A percentile compares a stretch with the other conserved stretches of the same genome.
Evolutionary conservation across 495 filamentous ascomycete species (phyloP).

Genomic region (Tuber microsphaerosporum): DNA sequence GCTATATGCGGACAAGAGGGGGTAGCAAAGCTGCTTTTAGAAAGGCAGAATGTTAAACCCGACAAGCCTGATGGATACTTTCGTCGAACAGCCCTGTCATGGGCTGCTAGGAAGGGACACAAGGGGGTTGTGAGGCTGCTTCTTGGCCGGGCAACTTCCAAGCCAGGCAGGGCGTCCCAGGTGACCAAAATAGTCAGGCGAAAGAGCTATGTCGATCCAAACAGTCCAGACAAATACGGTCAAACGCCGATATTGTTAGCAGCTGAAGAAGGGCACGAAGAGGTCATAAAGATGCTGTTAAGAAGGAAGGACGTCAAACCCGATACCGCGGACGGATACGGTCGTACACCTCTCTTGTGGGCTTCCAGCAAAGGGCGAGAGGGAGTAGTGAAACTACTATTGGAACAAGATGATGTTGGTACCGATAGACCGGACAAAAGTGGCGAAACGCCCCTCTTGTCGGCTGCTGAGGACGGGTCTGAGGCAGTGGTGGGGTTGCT

Average conservation of each 20-base stretch:
- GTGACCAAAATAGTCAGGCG: neutral
- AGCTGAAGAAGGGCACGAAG: neutral
- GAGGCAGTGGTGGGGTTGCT: no score
- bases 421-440: no score
- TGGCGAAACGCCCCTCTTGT: no score
- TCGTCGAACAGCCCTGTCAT: neutral
- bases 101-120: neutral
- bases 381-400: neutral
- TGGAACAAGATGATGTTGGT: neutral
- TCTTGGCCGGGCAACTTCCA: neutral
- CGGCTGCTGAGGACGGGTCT: no score
- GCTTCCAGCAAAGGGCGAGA: neutral
- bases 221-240: neutral
- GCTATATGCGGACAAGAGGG: neutral
- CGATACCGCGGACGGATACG: neutral
- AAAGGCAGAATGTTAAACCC: neutral
- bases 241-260: neutral
- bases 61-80: neutral
- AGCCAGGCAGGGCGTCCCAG: neutral
- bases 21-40: neutral
- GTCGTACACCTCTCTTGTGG: neutral
- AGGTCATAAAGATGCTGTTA: neutral
- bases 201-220: neutral
- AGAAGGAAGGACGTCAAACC: neutral
- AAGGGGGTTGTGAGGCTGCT: neutral